Evolutionary conservation across 1,284 basidiomycete species (phyloP), one percentile per base, ranked within the genome.

Genomic region (Puccinia sorghi): DNA sequence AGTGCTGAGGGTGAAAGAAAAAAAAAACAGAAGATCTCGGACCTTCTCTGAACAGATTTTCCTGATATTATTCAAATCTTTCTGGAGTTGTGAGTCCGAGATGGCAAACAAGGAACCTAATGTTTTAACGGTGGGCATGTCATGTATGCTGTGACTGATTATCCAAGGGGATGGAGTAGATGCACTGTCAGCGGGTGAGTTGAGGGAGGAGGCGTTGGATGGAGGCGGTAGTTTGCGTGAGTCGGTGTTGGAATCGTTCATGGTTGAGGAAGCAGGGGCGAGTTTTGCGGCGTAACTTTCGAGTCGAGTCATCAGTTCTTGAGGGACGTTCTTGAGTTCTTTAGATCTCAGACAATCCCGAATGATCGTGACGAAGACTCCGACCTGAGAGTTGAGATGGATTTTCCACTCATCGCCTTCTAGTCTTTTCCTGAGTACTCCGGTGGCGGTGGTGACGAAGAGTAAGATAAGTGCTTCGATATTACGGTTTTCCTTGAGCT

Each of bases 401-500:
- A 89, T 84, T 84, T 97, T 97, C 94, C 95, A 97, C 15, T 90
- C 91, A 64, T 97, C 93, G n/a, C 86, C 87, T 22, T 88, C 90
- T 11, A 83, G 80, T 20, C 81, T 79, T 73, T 81, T 81, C 69
- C 81, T 83, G 20, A 82, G 76, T 27, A 82, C 77, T 27, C 89
- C 88, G 0, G 92, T 93, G 4, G 94, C 92, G 61, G 93, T 90
- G 2, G 94, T 93, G 17, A 95, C 94, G 83, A 97, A 98, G 87
- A 92, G 91, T 72, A 99, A 88, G 80, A 99, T 96, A 79, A 99
- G 90, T 81, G 97, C 94, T 85, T 99, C 97, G 73, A 98, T 92
- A 86, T 96, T 97, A 66, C 97, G 88, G 83, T 94, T 95, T 85
- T 97, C 94, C 84, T 94, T 93, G 89, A 98, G 91, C 83, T 94